A percentile compares a stretch with the other conserved stretches of the same genome.
Conservation (phyloP, 352 stramenopile genomes). For the Phytophthora citricola region DNA sequence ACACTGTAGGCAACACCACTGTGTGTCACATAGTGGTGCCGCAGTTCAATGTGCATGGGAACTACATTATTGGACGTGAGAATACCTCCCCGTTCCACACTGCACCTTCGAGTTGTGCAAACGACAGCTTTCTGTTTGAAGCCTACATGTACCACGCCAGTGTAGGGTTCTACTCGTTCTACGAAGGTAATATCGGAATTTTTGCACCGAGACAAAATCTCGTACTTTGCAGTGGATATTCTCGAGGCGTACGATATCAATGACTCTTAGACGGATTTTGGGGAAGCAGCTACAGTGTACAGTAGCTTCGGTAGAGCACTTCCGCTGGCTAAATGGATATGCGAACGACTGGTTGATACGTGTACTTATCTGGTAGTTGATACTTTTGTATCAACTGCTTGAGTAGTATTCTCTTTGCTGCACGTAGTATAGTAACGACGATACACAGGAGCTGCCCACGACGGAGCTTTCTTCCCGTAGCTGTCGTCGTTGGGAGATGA, state of each 20-base stretch:
- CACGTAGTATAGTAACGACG: too few relatives aligned
- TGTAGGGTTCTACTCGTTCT: slow-evolving; percentile 15
- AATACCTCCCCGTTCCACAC: slow-evolving; percentile 1
- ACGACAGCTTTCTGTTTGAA: slow-evolving; percentile 4
- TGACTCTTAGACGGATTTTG: too few relatives aligned
- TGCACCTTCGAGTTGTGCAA: slow-evolving; percentile 2
- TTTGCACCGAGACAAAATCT: neutral
- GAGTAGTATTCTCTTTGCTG: too few relatives aligned
- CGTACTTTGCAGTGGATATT: neutral
- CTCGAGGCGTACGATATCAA: slow-evolving; percentile 26
- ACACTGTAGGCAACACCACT: neutral
- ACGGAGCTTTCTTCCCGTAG: too few relatives aligned
- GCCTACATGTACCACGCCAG: slow-evolving; percentile 8
- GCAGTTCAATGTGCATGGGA: slow-evolving; percentile 23
- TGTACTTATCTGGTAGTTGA: too few relatives aligned
- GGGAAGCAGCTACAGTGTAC: too few relatives aligned
- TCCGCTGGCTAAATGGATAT: too few relatives aligned
- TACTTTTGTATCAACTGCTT: too few relatives aligned
- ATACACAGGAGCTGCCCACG: too few relatives aligned
- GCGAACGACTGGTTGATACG: too few relatives aligned
- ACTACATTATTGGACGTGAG: slow-evolving; percentile 11
- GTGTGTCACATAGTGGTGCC: slow-evolving; percentile 21
- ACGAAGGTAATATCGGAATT: neutral
- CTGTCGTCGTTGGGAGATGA: too few relatives aligned
- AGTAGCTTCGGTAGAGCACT: too few relatives aligned